Evolutionary conservation across 768 basidiomycete genomes (phyloP).

Genomic region (Lentinula guzmanii): DNA sequence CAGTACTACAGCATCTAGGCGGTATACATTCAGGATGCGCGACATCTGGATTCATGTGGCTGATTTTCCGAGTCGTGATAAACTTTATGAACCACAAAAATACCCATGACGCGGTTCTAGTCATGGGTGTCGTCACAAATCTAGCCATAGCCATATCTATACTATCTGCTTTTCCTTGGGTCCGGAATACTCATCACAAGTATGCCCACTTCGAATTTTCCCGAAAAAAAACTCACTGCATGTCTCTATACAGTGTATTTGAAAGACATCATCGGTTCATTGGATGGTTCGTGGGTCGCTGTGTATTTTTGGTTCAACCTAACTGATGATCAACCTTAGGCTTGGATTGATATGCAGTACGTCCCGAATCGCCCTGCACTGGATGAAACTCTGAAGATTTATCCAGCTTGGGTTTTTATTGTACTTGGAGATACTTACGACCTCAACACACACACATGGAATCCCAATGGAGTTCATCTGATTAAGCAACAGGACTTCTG

Average conservation of each 20-base stretch:
- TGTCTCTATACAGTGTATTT: constrained; percentile 46
- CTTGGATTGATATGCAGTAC: constrained; percentile 47
- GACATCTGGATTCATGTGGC: constrained; percentile 67
- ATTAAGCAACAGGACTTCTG: constrained; percentile 73
- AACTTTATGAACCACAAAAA: constrained; percentile 44
- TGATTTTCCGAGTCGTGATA: constrained; percentile 53
- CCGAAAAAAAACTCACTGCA: constrained; percentile 1
- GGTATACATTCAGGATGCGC: constrained; percentile 86
- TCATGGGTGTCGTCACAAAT: constrained; percentile 56
- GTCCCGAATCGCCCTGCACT: constrained; percentile 10
- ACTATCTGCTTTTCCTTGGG: constrained; percentile 69
- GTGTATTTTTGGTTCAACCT: neutral
- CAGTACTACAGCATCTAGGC: constrained; percentile 70
- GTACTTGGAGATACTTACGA: constrained; percentile 66
- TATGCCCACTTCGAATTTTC: constrained; percentile 22
- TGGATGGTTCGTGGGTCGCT: constrained; percentile 52
- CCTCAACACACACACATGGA: constrained; percentile 48
- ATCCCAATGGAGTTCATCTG: constrained; percentile 50
- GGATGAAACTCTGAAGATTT: neutral
- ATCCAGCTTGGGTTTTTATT: constrained; percentile 59
- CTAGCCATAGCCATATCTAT: constrained; percentile 57
- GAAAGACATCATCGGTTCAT: constrained; percentile 80
- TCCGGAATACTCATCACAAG: constrained; percentile 81
- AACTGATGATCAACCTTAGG: constrained; percentile 21
- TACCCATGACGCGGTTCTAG: constrained; percentile 51